A percentile compares a stretch with the other conserved stretches of the same genome.
These are phyloP conservation scores for Dactylellina drechsleri DNA, from an alignment of 2,329 filamentous ascomycete species.

Conservation along the genomic window DNA sequence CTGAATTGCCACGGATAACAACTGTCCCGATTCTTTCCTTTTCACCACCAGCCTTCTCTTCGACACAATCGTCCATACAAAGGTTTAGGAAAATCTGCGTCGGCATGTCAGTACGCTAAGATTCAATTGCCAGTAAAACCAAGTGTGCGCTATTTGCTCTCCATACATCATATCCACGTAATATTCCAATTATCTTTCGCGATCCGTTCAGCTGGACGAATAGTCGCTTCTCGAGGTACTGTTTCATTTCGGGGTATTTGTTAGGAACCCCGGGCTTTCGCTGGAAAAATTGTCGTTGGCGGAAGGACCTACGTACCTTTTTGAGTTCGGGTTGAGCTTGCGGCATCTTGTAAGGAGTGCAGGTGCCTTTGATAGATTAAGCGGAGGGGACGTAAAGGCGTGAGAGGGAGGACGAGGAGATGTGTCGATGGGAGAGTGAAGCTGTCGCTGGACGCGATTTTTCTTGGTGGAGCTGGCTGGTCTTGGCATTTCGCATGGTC, in stretches of 20 bases:
- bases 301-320: slow-evolving; percentile 72
- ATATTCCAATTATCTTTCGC: slow-evolving; percentile 92
- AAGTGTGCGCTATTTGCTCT: background rate
- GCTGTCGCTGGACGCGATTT: slow-evolving; percentile 51
- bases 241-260: slow-evolving; percentile 35
- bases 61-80: slow-evolving; percentile 93
- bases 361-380: background rate
- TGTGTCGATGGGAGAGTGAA: slow-evolving; percentile 32
- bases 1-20: slow-evolving; percentile 96
- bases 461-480: slow-evolving; percentile 39
- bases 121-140: background rate
- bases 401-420: slow-evolving; percentile 16
- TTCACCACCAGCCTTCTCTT: slow-evolving; percentile 91
- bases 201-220: slow-evolving; percentile 98
- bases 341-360: slow-evolving; percentile 73
- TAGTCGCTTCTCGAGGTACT: slow-evolving; percentile 99
- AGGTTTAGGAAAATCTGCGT: slow-evolving; percentile 94
- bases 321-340: slow-evolving; percentile 99
- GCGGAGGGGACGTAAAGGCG: background rate
- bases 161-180: slow-evolving; percentile 91
- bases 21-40: slow-evolving; percentile 93
- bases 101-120: background rate
- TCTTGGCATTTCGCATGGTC: slow-evolving; percentile 42
- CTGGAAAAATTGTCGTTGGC: slow-evolving; percentile 18
- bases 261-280: slow-evolving; percentile 30